phyloP scores from a whole-genome alignment of 2,329 filamentous ascomycete species.

The Colletotrichum trifolii region DNA sequence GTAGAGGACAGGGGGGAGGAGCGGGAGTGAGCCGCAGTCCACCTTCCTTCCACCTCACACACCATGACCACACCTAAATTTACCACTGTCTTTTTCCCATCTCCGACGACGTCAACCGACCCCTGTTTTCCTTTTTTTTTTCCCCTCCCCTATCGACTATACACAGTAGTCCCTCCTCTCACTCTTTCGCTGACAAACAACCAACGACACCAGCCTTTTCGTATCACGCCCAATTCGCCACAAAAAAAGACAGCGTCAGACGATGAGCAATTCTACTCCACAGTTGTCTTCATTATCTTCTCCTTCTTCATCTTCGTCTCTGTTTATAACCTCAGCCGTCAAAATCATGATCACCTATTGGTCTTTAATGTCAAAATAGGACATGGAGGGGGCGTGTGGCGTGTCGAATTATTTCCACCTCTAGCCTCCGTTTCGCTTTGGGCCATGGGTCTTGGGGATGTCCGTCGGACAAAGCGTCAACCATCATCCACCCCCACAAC shows the following conservation, averaged over 20 bases:
- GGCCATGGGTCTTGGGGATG: constrained; percentile 37
- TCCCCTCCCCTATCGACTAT: no score
- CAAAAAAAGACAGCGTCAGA: not conserved
- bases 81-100: no score
- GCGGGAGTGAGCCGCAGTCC: constrained; percentile 7
- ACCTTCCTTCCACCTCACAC: not conserved
- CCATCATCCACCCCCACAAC: constrained; percentile 29
- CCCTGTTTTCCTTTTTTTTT: no score
- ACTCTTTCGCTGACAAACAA: no score
- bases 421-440: constrained; percentile 34
- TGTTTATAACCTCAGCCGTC: not conserved
- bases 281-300: constrained; percentile 2
- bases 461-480: constrained; percentile 38
- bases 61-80: not conserved
- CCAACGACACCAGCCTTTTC: not conserved
- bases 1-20: not conserved
- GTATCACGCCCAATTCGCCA: constrained; percentile 6
- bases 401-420: constrained; percentile 31
- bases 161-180: no score
- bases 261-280: constrained; percentile 2
- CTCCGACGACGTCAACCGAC: no score
- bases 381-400: constrained; percentile 25
- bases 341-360: constrained; percentile 16
- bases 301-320: not conserved
- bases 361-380: not conserved